Evolutionary conservation across 2,329 filamentous ascomycete species (phyloP).

Genomic region (Pyrenochaeta sp.): DNA sequence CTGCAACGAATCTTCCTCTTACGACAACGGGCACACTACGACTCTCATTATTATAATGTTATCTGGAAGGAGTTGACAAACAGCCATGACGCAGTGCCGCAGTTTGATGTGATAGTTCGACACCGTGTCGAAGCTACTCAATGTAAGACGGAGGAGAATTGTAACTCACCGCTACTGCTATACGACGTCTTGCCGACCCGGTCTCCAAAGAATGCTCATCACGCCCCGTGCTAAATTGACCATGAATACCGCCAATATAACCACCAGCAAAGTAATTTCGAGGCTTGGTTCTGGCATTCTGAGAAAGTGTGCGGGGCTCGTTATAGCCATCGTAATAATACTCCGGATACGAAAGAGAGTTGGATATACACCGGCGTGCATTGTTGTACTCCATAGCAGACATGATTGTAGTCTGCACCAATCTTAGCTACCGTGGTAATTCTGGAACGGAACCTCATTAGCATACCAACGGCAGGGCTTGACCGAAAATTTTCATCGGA

Average conservation of each 20-base stretch:
- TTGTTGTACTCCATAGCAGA: conserved; percentile 24
- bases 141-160: background rate
- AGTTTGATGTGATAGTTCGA: no score
- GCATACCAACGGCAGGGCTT: background rate
- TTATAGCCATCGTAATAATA: conserved; percentile 40
- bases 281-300: conserved; percentile 30
- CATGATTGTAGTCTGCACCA: conserved; percentile 6
- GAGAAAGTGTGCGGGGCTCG: conserved; percentile 23
- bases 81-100: no score
- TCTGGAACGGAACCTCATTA: background rate
- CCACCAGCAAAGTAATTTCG: conserved; percentile 35
- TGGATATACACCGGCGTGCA: conserved; percentile 24
- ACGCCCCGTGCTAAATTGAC: conserved; percentile 10
- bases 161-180: conserved; percentile 52
- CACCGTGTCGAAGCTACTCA: background rate
- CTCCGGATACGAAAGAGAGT: conserved; percentile 13
- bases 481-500: background rate
- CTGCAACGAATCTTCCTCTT: conserved; percentile 96
- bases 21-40: conserved; percentile 85
- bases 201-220: conserved; percentile 44
- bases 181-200: conserved; percentile 58
- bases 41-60: conserved; percentile 1
- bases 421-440: background rate
- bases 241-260: conserved; percentile 25
- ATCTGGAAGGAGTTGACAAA: no score